phyloP scores from a whole-genome alignment of 2,329 filamentous ascomycete species.

The Penicillium sp. region DNA sequence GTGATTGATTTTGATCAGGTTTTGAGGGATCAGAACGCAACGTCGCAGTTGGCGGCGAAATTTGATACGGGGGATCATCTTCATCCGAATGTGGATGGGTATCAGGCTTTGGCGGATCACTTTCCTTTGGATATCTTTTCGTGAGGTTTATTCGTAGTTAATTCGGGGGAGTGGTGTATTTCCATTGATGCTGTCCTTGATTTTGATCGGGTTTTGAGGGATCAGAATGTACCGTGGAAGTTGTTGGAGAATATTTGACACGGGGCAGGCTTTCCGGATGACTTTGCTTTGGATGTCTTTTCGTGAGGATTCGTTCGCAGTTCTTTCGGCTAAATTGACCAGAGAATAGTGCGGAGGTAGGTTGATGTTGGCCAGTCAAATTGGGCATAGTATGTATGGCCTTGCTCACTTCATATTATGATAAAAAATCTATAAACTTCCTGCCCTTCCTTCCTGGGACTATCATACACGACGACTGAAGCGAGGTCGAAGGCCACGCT shows the following conservation, averaged over 20 bases:
- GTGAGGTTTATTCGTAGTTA: background rate
- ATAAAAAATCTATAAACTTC: too few relatives aligned
- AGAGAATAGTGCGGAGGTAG: background rate
- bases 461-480: constrained; percentile 11
- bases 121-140: constrained; percentile 57
- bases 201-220: constrained; percentile 56
- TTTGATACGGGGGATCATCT: constrained; percentile 63
- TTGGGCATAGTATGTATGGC: background rate
- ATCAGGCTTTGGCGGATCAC: constrained; percentile 55
- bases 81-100: constrained; percentile 59
- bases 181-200: constrained; percentile 60
- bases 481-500: constrained; percentile 11
- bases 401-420: too few relatives aligned
- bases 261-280: constrained; percentile 56
- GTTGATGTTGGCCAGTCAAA: background rate
- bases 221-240: constrained; percentile 49
- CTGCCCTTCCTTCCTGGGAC: too few relatives aligned
- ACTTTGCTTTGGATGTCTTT: constrained; percentile 57
- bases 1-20: constrained; percentile 61
- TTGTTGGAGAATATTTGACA: constrained; percentile 53
- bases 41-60: constrained; percentile 48
- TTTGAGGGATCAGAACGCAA: constrained; percentile 50
- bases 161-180: constrained; percentile 48
- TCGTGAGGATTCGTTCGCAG: background rate
- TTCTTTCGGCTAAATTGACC: background rate